Base-by-base conservation (phyloP, 2,329 filamentous ascomycete genomes). In the Aspergillus pseudoterreus region DNA sequence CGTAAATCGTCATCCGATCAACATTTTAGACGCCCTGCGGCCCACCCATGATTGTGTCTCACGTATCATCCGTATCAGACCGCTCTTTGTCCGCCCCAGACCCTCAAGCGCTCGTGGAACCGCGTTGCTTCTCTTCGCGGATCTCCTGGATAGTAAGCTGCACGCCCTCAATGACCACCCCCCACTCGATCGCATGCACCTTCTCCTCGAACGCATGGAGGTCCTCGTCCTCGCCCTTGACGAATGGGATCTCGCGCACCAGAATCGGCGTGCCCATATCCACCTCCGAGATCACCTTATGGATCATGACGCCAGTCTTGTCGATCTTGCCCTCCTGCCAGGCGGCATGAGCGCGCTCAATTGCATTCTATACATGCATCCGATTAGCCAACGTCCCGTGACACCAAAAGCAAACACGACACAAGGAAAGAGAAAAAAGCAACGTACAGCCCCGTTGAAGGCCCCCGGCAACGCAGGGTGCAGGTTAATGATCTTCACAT, bases 291-390 rank as follows among this genome's bases (percentile, higher is more conserved):
- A 88, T 85, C 43, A 95, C 90, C 71, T 92, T 86, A 73, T 96
- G 91, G 14, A 90, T 84, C 92, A 95, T 96, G 49, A 95, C 85
- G 0, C 92, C 91, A 0, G 83, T 91, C 57, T 79, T 80, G 57
- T 80, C 80, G 58, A 87, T 79, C 62, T 85, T 81, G 9, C 90
- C 80, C 57, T 80, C 81, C 65, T 84, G 71, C 66, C 88, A 91
- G 51, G 89, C 90, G 43, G 82, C 78, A 71, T 84, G 90, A 3
- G 91, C 90, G 21, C 89, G 79, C 61, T 87, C 83, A 61, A 96
- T 95, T 14, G 90, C 91, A 58, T 81, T 72, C 57, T 73, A 51
- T 8, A 52, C 24, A 45, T 21, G 10, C 46, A 22, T n/a, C 6
- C 30, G 50, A 17, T 17, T 2, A 46, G 6, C 47, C 52, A 49